Percentiles rank a stretch among this genome's conserved stretches.
These are phyloP conservation scores for Phytopythium sindhum DNA, from an alignment of 352 stramenopile genomes.

Conservation along the genomic window DNA sequence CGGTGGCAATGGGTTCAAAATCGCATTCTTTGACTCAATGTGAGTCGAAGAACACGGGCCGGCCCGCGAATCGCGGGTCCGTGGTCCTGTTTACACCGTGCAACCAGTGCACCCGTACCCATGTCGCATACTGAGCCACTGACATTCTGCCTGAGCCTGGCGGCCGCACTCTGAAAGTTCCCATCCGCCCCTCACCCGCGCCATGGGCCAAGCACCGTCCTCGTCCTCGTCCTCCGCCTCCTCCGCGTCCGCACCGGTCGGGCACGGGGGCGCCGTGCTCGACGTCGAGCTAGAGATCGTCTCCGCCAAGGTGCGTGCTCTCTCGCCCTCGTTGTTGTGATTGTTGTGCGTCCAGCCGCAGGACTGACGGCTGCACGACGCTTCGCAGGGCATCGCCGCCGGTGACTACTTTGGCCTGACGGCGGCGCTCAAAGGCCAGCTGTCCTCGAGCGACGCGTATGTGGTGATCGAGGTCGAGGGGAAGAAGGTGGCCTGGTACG, in stretches of 20 bases:
- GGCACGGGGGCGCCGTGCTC: conserved; percentile 14
- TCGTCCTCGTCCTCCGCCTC: conserved; percentile 19
- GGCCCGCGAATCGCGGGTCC: too few species aligned
- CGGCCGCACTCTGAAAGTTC: background rate
- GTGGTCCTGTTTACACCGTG: too few species aligned
- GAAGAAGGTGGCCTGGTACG: conserved; percentile 24
- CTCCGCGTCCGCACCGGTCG: conserved; percentile 10
- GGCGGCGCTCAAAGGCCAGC: conserved; percentile 21
- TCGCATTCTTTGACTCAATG: too few species aligned
- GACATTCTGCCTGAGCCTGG: background rate
- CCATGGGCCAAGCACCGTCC: conserved; percentile 30
- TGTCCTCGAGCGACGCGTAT: conserved; percentile 35
- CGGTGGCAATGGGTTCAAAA: background rate
- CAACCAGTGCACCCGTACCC: too few species aligned
- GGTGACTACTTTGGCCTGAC: conserved; percentile 31
- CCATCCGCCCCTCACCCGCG: too few species aligned
- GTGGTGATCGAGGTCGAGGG: conserved; percentile 31
- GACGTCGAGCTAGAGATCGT: conserved; percentile 35
- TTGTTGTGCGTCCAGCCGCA: background rate
- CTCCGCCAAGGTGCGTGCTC: conserved; percentile 18
- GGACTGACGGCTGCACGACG: background rate
- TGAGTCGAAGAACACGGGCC: too few species aligned
- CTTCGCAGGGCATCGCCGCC: conserved; percentile 17
- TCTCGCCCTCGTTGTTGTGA: background rate
- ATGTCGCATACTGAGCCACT: too few species aligned